A percentile compares a stretch with the other conserved stretches of the same genome.
Evolutionary conservation across 805 yeast species (phyloP).

Genomic region (Myxozyma melibiosi): DNA sequence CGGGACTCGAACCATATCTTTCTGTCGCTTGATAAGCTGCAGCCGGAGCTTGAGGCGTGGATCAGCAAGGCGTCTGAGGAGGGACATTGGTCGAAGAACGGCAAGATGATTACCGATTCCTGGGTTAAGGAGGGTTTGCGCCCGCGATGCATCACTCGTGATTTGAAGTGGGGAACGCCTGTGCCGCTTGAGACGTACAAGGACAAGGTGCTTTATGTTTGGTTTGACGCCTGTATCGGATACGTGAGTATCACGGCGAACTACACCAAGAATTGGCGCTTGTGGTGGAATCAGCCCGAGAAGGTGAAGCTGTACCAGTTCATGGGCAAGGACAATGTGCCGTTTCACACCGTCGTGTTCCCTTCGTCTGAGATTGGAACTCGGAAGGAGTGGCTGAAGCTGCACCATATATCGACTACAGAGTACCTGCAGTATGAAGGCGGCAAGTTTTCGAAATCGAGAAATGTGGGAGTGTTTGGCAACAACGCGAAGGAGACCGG

Average conservation of each 20-base stretch:
- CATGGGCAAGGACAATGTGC: constrained; percentile 99
- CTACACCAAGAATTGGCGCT: constrained; percentile 76
- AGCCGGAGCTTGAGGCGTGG: constrained; percentile 76
- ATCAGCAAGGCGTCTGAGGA: constrained; percentile 62
- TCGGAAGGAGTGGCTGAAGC: constrained; percentile 81
- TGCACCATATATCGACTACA: constrained; percentile 89
- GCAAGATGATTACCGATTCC: constrained; percentile 81
- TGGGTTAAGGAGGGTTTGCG: constrained; percentile 94
- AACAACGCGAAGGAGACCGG: constrained; percentile 95
- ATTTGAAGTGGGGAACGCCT: constrained; percentile 97
- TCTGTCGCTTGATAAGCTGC: constrained; percentile 79
- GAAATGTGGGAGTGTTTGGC: constrained; percentile 98
- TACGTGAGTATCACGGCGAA: constrained; percentile 95
- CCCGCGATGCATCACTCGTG: constrained; percentile 97
- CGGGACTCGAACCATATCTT: constrained; percentile 84
- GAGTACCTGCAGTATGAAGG: constrained; percentile 95
- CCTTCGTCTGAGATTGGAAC: constrained; percentile 93
- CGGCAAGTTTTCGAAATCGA: constrained; percentile 97
- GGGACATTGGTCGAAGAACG: constrained; percentile 91
- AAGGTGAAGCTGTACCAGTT: constrained; percentile 88
- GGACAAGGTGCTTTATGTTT: constrained; percentile 91
- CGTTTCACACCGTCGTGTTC: constrained; percentile 98
- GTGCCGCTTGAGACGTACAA: constrained; percentile 87
- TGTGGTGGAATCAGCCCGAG: constrained; percentile 96
- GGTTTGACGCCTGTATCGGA: constrained; percentile 99